phyloP scores from a whole-genome alignment of 2,329 filamentous ascomycete genomes.

The Pseudogymnoascus sp. region DNA sequence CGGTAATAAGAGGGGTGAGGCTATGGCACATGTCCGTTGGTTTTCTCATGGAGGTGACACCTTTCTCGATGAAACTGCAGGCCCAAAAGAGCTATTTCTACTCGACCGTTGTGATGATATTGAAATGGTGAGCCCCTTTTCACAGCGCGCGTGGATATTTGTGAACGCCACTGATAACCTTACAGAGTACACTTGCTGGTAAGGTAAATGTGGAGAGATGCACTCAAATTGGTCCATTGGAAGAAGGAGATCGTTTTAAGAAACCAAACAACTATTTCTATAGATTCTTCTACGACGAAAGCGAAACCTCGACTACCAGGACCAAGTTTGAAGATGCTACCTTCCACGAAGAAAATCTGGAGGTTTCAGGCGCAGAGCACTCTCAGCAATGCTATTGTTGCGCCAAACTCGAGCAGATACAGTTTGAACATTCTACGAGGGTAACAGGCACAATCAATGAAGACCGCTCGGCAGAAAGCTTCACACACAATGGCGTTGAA shows the following conservation, averaged over 20 bases:
- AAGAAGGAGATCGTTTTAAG: neutral
- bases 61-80: slow-evolving; percentile 14
- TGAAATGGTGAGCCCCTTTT: neutral
- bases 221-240: neutral
- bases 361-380: neutral
- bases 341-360: slow-evolving; percentile 3
- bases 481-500: neutral
- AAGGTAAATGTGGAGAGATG: slow-evolving; percentile 17
- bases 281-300: slow-evolving; percentile 9
- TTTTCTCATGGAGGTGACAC: slow-evolving; percentile 17
- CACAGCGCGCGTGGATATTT: no score
- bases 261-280: slow-evolving; percentile 16
- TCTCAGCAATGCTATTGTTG: neutral
- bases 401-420: neutral
- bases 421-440: neutral
- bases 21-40: slow-evolving; percentile 16
- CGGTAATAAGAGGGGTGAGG: slow-evolving; percentile 5
- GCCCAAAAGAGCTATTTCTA: slow-evolving; percentile 17
- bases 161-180: neutral
- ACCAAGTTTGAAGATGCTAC: neutral
- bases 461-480: neutral
- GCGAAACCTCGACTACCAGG: neutral
- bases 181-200: slow-evolving; percentile 4
- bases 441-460: neutral
- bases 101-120: slow-evolving; percentile 14